Evolutionary conservation across 1,284 basidiomycete species (phyloP).

Genomic region (Schizopora paradoxa): DNA sequence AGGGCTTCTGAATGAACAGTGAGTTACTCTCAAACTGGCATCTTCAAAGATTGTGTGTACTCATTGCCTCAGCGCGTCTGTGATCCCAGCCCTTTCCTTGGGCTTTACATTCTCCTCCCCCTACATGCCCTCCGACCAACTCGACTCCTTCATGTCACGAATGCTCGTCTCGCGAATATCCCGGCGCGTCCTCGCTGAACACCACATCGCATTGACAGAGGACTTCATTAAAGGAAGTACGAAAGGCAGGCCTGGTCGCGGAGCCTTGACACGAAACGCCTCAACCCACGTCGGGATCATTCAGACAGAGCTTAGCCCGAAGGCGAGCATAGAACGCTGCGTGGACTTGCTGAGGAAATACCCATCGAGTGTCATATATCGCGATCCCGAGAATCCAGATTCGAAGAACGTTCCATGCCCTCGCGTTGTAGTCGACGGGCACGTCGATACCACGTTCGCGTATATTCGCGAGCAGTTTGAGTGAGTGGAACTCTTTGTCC

Average conservation of each 20-base stretch:
- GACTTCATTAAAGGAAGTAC: conserved; percentile 35
- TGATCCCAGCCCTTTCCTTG: conserved; percentile 73
- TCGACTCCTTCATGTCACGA: conserved; percentile 85
- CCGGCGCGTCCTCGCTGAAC: conserved; percentile 82
- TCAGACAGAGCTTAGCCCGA: conserved; percentile 69
- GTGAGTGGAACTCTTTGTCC: conserved; percentile 35
- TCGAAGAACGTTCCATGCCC: conserved; percentile 43
- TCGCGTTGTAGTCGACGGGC: conserved; percentile 69
- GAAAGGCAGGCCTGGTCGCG: too few species aligned
- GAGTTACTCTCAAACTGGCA: conserved; percentile 22
- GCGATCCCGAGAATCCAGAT: conserved; percentile 27
- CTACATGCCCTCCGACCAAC: conserved; percentile 68
- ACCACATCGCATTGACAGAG: conserved; percentile 80
- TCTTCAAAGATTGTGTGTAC: conserved; percentile 12
- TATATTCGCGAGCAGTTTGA: conserved; percentile 89
- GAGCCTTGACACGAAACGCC: too few species aligned
- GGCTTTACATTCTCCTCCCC: conserved; percentile 75
- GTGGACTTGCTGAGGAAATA: conserved; percentile 51
- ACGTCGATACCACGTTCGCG: conserved; percentile 67
- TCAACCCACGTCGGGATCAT: conserved; percentile 84
- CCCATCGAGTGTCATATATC: conserved; percentile 41
- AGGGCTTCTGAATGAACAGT: conserved; percentile 74
- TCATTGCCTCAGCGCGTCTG: conserved; percentile 47
- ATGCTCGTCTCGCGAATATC: conserved; percentile 92
- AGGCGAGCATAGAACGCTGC: conserved; percentile 68